These are phyloP conservation scores for Cinnamomum micranthum DNA, from an alignment of 164 flowering plant species.

Conservation along the genomic window DNA sequence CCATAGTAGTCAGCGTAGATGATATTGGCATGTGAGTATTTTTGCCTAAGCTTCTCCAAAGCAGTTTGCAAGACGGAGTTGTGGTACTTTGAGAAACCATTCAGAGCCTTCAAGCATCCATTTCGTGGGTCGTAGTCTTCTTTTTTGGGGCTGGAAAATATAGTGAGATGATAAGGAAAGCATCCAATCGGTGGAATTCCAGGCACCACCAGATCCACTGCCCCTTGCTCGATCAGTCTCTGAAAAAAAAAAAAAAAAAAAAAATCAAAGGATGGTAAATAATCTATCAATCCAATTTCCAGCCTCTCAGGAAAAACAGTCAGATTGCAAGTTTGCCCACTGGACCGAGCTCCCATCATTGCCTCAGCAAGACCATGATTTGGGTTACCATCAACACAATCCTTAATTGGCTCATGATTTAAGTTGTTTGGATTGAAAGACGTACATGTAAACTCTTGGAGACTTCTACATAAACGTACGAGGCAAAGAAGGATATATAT, in stretches of 20 bases:
- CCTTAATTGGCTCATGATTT: no score
- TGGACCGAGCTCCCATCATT: no score
- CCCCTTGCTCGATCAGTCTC: constrained; percentile 55
- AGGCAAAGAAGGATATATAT: no score
- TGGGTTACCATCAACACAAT: no score
- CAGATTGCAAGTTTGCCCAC: no score
- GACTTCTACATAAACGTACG: background rate
- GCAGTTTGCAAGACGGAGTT: constrained; percentile 36
- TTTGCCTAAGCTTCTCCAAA: constrained; percentile 25
- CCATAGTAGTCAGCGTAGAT: constrained; percentile 49
- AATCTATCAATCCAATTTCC: no score
- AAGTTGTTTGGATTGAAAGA: no score
- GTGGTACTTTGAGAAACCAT: constrained; percentile 39
- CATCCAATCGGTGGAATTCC: constrained; percentile 56
- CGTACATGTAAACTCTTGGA: no score
- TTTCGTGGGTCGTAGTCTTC: constrained; percentile 31
- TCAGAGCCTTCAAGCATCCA: constrained; percentile 44
- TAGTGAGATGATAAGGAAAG: constrained; percentile 36
- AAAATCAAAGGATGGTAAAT: background rate
- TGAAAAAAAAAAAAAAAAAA: constrained; percentile 6
- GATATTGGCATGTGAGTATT: constrained; percentile 38
- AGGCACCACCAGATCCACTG: constrained; percentile 42
- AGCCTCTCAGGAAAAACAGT: no score
- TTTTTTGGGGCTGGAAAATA: constrained; percentile 24
- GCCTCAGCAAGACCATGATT: no score